Evolutionary conservation across 2,329 filamentous ascomycete species (phyloP).

Genomic region (Fusarium dlaminii): DNA sequence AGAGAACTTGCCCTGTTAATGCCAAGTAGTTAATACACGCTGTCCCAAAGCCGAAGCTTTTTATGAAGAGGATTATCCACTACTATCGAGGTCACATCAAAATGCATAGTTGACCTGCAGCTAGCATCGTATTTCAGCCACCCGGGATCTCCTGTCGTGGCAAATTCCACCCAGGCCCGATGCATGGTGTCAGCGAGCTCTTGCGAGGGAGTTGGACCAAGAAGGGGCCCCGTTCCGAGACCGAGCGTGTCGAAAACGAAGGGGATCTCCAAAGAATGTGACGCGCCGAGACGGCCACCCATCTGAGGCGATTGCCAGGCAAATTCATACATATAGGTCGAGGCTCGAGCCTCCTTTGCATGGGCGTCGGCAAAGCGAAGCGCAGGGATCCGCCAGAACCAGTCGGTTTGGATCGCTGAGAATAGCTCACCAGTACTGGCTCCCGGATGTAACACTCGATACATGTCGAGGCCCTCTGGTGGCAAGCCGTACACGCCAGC

Average conservation of each 20-base stretch:
- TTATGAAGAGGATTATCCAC: background rate
- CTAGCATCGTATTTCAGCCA: background rate
- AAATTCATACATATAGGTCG: background rate
- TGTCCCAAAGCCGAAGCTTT: background rate
- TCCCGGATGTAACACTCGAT: background rate
- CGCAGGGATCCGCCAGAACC: background rate
- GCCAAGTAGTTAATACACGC: fast-evolving
- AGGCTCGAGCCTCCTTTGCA: background rate
- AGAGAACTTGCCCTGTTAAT: no score
- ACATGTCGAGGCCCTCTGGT: background rate
- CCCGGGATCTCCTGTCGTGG: background rate
- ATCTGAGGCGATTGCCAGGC: background rate
- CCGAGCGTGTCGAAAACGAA: background rate
- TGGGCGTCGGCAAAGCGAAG: background rate
- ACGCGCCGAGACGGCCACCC: background rate
- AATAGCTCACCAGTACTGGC: background rate
- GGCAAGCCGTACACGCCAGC: background rate
- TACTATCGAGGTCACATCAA: fast-evolving
- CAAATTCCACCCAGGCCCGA: background rate
- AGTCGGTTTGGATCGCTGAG: background rate
- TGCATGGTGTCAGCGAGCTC: background rate
- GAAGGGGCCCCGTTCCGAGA: background rate
- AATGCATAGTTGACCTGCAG: background rate
- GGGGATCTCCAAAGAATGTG: background rate
- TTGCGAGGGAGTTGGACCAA: fast-evolving